Evolutionary conservation across 1,284 basidiomycete genomes (phyloP).

Genomic region (Microbotryomycetes sp.): DNA sequence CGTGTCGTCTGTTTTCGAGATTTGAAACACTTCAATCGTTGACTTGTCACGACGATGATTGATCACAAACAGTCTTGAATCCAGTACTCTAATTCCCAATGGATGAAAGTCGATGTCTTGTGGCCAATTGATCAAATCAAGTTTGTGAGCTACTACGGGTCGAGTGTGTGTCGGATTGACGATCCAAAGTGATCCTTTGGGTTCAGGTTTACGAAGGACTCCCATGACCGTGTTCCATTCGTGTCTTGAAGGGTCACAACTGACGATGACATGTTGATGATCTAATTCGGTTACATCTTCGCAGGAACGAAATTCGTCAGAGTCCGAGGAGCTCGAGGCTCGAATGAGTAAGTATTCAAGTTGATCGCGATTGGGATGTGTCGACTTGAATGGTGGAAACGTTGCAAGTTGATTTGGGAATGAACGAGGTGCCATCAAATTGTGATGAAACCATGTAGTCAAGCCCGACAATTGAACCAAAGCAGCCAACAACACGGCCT

Average conservation of each 20-base stretch:
- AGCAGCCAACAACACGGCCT: too few relatives aligned
- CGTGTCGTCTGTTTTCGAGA: not conserved
- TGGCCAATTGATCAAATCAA: slow-evolving; percentile 5
- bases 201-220: not conserved
- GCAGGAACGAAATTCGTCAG: slow-evolving; percentile 8
- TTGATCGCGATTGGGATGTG: not conserved
- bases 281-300: slow-evolving; percentile 6
- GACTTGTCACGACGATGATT: slow-evolving; percentile 6
- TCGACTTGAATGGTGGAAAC: not conserved
- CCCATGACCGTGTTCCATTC: slow-evolving; percentile 24
- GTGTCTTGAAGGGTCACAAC: slow-evolving; percentile 12
- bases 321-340: not conserved
- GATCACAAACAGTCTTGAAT: slow-evolving; percentile 2
- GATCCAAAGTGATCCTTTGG: slow-evolving; percentile 6
- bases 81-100: slow-evolving; percentile 2
- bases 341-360: not conserved
- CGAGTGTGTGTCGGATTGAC: not conserved
- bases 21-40: slow-evolving; percentile 12
- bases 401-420: not conserved
- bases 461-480: too few relatives aligned
- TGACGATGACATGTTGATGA: not conserved
- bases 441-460: not conserved
- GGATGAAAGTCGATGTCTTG: slow-evolving; percentile 6
- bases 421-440: not conserved
- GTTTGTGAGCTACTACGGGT: not conserved